phyloP scores from a whole-genome alignment of 2,329 filamentous ascomycete genomes.

The Tolypocladium tropicale region DNA sequence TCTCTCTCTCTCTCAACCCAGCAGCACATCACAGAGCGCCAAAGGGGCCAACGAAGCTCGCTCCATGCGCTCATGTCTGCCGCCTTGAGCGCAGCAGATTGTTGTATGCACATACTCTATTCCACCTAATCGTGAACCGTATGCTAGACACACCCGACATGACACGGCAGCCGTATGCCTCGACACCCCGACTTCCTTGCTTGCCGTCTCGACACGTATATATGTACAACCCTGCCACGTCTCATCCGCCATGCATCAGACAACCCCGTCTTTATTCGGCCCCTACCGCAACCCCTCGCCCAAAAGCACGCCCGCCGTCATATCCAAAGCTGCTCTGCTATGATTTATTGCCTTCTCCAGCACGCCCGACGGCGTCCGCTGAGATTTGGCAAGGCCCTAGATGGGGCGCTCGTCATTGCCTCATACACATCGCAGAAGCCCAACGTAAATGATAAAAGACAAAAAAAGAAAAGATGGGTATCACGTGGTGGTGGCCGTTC shows the following conservation, averaged over 20 bases:
- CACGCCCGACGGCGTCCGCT: no score
- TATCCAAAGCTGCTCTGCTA: background rate
- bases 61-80: background rate
- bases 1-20: background rate
- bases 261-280: background rate
- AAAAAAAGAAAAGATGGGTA: slow-evolving; percentile 25
- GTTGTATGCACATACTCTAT: background rate
- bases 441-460: slow-evolving; percentile 4
- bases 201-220: background rate
- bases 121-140: no score
- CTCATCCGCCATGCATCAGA: background rate
- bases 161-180: background rate
- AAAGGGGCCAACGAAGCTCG: no score
- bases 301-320: background rate
- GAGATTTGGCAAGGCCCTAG: background rate
- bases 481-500: slow-evolving; percentile 21
- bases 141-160: background rate
- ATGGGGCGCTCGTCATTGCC: background rate
- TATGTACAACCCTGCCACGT: background rate
- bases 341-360: background rate
- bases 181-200: background rate
- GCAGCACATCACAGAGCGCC: background rate
- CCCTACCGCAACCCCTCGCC: background rate
- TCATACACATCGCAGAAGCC: background rate
- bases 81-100: background rate